These are phyloP conservation scores for Penicillium riverlandense DNA, from an alignment of 495 filamentous ascomycete species.

Conservation along the genomic window DNA sequence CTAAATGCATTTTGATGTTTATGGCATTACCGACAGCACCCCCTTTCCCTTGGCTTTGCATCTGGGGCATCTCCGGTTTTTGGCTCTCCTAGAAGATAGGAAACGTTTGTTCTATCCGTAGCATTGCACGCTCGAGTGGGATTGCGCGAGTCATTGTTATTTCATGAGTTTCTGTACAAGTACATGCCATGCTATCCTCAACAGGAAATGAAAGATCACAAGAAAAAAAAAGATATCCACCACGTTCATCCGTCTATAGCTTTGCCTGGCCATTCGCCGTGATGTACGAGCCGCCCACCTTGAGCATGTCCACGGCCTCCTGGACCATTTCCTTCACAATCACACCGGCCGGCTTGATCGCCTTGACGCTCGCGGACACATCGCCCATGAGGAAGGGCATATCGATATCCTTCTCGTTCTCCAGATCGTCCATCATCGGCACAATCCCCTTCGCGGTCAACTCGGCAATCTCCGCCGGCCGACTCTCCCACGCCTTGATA, in stretches of 20 bases:
- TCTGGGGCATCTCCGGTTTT: too few relatives aligned
- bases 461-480: slow-evolving; percentile 61
- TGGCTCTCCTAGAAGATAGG: too few relatives aligned
- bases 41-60: too few relatives aligned
- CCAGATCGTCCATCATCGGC: slow-evolving; percentile 72
- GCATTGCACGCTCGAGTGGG: too few relatives aligned
- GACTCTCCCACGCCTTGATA: slow-evolving; percentile 67
- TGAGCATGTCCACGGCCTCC: slow-evolving; percentile 66
- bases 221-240: slow-evolving; percentile 2
- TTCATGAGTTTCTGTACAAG: slow-evolving; percentile 28
- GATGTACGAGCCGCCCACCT: slow-evolving; percentile 31
- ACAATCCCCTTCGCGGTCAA: slow-evolving; percentile 69
- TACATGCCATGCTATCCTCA: slow-evolving; percentile 24
- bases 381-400: slow-evolving; percentile 90
- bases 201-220: slow-evolving; percentile 8
- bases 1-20: too few relatives aligned
- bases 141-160: neutral
- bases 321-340: slow-evolving; percentile 86
- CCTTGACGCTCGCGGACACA: slow-evolving; percentile 67
- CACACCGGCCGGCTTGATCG: slow-evolving; percentile 68
- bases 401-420: slow-evolving; percentile 69
- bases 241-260: slow-evolving; percentile 15
- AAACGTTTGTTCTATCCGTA: too few relatives aligned
- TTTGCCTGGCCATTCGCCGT: slow-evolving; percentile 16
- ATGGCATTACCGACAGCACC: too few relatives aligned